phyloP scores from a whole-genome alignment of 768 basidiomycete species.

The Lactarius sanguifluus region DNA sequence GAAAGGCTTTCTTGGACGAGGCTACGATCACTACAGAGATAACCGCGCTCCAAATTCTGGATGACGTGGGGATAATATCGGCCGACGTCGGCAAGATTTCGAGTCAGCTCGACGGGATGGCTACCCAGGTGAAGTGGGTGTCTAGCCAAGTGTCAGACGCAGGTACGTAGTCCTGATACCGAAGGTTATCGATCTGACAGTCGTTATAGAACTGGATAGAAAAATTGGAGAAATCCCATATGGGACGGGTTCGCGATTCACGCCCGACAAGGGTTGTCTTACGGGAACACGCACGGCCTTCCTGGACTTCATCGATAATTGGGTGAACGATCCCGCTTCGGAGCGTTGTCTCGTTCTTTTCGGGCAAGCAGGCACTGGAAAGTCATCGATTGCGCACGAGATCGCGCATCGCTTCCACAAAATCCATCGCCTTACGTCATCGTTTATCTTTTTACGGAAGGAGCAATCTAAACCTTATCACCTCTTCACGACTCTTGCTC shows the following conservation, averaged over 20 bases:
- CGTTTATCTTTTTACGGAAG: not conserved
- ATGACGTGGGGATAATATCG: not conserved
- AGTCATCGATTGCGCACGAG: not conserved
- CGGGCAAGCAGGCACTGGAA: not conserved
- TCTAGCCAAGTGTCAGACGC: not conserved
- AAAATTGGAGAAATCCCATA: not conserved
- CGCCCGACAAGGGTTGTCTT: not conserved
- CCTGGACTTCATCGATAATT: not conserved
- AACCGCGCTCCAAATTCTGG: not conserved
- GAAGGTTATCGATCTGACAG: not conserved
- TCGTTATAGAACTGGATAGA: not conserved
- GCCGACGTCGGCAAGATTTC: not conserved
- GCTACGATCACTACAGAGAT: too few species aligned
- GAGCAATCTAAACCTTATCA: constrained; percentile 4
- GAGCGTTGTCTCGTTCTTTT: constrained; percentile 1
- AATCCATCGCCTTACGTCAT: not conserved
- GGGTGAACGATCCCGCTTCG: not conserved
- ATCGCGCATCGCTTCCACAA: not conserved
- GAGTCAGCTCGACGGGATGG: not conserved
- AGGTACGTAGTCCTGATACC: not conserved
- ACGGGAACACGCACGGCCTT: not conserved
- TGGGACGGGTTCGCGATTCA: not conserved
- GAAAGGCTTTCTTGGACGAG: too few species aligned
- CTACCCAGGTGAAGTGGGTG: not conserved
- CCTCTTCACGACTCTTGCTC: constrained; percentile 1